These are phyloP conservation scores for Fomitiporia mediterranea DNA, from an alignment of 1,284 basidiomycete genomes.

Conservation along the genomic window DNA sequence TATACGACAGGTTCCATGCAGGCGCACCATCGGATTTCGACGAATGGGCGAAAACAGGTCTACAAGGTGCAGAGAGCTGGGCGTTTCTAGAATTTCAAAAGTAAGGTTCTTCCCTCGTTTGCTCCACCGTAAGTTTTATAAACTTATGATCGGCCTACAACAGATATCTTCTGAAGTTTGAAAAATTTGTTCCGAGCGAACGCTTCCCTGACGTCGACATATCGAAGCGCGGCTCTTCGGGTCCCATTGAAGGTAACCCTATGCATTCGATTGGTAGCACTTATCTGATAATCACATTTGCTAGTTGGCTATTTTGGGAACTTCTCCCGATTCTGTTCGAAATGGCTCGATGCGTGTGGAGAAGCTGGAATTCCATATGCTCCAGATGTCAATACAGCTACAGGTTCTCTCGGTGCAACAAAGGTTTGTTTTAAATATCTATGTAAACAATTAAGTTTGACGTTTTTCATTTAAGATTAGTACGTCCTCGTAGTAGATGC, in stretches of 20 bases:
- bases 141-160: not conserved
- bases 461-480: slow-evolving; percentile 15
- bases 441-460: not conserved
- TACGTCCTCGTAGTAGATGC: slow-evolving; percentile 13
- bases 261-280: not conserved
- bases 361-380: slow-evolving; percentile 20
- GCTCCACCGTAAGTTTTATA: not conserved
- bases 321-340: slow-evolving; percentile 10
- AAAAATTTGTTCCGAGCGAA: slow-evolving; percentile 19
- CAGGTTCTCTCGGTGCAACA: slow-evolving; percentile 22
- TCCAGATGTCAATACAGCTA: slow-evolving; percentile 21
- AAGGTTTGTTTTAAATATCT: slow-evolving; percentile 20
- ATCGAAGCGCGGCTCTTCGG: slow-evolving; percentile 10
- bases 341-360: slow-evolving; percentile 21
- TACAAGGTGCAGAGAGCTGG: slow-evolving; percentile 54
- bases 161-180: slow-evolving; percentile 24
- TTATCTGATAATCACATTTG: not conserved
- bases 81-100: slow-evolving; percentile 50
- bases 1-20: slow-evolving; percentile 50
- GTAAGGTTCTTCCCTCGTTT: slow-evolving; percentile 29
- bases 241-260: slow-evolving; percentile 15
- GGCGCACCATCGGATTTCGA: slow-evolving; percentile 67
- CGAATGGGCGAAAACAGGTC: slow-evolving; percentile 54
- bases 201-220: slow-evolving; percentile 18
- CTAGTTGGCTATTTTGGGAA: slow-evolving; percentile 19